These are phyloP conservation scores for Aristolochia californica DNA, from an alignment of 164 flowering plant genomes.

Conservation along the genomic window DNA sequence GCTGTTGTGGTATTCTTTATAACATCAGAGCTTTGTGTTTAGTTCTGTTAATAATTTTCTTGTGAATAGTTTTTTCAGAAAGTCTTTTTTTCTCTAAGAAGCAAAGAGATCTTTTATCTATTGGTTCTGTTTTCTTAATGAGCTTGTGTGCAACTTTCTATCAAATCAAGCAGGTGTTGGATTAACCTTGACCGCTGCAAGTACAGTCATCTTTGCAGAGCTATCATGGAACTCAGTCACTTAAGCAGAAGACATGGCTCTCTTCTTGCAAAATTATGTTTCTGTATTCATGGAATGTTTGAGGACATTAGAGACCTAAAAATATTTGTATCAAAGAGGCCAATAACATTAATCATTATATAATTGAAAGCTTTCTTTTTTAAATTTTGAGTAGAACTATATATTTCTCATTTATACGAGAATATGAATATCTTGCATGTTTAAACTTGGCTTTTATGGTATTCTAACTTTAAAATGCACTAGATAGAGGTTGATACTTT, in stretches of 20 bases:
- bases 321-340: no score
- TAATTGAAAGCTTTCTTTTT: no score
- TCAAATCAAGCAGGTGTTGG: slow-evolving; percentile 94
- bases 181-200: slow-evolving; percentile 91
- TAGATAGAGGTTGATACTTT: neutral
- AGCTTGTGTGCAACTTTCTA: slow-evolving; percentile 53
- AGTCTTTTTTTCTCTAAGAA: neutral
- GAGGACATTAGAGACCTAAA: no score
- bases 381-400: no score
- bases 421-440: no score
- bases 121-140: neutral
- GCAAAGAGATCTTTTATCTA: neutral
- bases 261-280: no score
- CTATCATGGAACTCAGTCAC: slow-evolving; percentile 97
- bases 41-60: neutral
- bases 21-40: neutral
- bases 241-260: slow-evolving; percentile 95
- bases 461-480: no score
- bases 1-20: slow-evolving; percentile 73
- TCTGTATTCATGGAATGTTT: no score
- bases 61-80: neutral
- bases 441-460: no score
- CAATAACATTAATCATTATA: no score
- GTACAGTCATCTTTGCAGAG: slow-evolving; percentile 93
- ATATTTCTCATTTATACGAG: no score